A percentile compares a stretch with the other conserved stretches of the same genome.
Evolutionary conservation across 2,329 filamentous ascomycete species (phyloP).

Genomic region (Rutstroemia sp.): DNA sequence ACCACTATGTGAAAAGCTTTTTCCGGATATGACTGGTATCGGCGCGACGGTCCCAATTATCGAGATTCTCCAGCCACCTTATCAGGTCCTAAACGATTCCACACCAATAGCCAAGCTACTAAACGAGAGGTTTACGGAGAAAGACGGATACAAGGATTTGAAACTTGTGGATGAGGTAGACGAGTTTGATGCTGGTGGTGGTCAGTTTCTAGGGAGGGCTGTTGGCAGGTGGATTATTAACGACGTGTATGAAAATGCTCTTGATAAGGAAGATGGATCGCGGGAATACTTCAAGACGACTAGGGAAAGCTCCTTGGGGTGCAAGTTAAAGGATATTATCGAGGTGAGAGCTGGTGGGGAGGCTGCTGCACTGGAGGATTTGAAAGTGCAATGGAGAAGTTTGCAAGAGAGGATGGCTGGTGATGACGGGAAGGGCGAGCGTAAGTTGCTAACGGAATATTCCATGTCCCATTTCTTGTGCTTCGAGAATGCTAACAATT

Average conservation of each 20-base stretch:
- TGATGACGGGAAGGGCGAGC: conserved; percentile 16
- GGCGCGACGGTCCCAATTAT: conserved; percentile 18
- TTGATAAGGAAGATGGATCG: conserved; percentile 15
- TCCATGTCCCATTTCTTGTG: not conserved
- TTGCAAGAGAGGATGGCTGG: conserved; percentile 16
- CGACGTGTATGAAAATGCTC: conserved; percentile 17
- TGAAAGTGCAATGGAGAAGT: conserved; percentile 9
- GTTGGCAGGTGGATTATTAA: conserved; percentile 12
- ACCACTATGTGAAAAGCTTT: conserved; percentile 14
- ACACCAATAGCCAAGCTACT: conserved; percentile 16
- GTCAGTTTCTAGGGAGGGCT: not conserved
- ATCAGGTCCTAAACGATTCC: conserved; percentile 14
- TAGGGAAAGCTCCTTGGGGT: conserved; percentile 8
- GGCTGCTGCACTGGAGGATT: conserved; percentile 8
- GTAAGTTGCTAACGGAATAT: conserved; percentile 6
- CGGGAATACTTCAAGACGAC: conserved; percentile 17
- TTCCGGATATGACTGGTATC: conserved; percentile 11
- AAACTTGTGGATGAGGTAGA: conserved; percentile 10
- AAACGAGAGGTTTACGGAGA: conserved; percentile 16
- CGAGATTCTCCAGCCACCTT: conserved; percentile 12
- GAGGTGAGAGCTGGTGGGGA: conserved; percentile 13
- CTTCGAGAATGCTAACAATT: not conserved
- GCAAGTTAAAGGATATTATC: conserved; percentile 6
- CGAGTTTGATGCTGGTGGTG: conserved; percentile 9
- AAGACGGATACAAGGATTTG: conserved; percentile 13